phyloP scores from a whole-genome alignment of 1,284 basidiomycete species.

The Irpex sp. region DNA sequence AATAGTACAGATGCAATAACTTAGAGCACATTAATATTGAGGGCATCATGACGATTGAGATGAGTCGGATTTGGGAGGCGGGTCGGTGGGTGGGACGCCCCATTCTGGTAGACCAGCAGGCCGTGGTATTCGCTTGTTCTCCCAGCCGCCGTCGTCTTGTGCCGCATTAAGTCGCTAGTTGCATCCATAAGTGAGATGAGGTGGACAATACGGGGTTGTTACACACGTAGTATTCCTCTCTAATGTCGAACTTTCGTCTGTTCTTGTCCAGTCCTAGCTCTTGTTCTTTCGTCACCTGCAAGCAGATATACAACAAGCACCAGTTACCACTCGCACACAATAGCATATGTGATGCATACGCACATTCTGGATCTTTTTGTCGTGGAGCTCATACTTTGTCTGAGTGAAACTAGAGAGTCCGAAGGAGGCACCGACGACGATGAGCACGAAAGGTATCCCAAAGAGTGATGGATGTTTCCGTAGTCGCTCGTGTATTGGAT shows the following conservation, averaged over 20 bases:
- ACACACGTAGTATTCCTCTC: slow-evolving; percentile 95
- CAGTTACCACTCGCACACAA: no score
- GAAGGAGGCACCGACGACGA: slow-evolving; percentile 89
- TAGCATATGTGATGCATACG: slow-evolving; percentile 15
- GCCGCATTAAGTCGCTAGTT: slow-evolving; percentile 61
- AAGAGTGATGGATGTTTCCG: slow-evolving; percentile 68
- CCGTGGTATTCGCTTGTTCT: slow-evolving; percentile 80
- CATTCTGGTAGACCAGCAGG: slow-evolving; percentile 86
- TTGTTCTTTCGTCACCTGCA: slow-evolving; percentile 77
- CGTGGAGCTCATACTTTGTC: slow-evolving; percentile 87
- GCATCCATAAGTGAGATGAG: slow-evolving; percentile 8
- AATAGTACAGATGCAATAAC: no score
- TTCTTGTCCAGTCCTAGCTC: slow-evolving; percentile 78
- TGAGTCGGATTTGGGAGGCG: slow-evolving; percentile 22
- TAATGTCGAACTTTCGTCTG: slow-evolving; percentile 85
- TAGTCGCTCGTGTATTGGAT: slow-evolving; percentile 42
- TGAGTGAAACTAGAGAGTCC: slow-evolving; percentile 84
- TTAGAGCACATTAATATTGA: no score
- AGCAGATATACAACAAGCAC: no score
- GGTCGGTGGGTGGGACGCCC: slow-evolving; percentile 74
- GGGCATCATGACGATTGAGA: background rate
- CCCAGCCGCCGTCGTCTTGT: slow-evolving; percentile 77
- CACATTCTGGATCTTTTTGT: slow-evolving; percentile 74
- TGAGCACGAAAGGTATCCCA: slow-evolving; percentile 82
- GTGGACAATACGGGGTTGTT: background rate